Base-by-base conservation (phyloP, 345 rosid genomes). In the Abelmoschus esculentus region DNA sequence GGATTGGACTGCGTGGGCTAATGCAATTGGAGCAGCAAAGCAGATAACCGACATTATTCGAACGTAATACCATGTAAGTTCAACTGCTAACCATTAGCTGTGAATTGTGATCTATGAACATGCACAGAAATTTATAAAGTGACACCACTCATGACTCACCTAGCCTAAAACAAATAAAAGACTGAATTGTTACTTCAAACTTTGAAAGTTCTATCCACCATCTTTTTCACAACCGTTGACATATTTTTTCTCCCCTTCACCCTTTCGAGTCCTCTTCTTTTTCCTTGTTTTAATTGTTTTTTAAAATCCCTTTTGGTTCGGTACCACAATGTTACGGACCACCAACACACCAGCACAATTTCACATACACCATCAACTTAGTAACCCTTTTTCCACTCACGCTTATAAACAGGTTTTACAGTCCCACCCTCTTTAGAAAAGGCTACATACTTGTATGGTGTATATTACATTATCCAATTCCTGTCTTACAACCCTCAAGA, bases 41-140 rank as follows among this genome's bases (percentile, higher is more conserved):
- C 34, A 17, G 47, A n/a, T 18, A 18, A 5, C 54, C 5, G 7
- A 49, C 6, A 32, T 47, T 5, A 49, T 5, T n/a, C 3, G 10
- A 34, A 22, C 26, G 34, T n/a, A n/a, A 17, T 7, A 52, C 19
- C n/a, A 26, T 19, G 66, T 42, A 64, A 68, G 53, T 67, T 71
- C 67, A 68, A 75, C 56, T 73, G 78, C 71, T 58, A 28, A 55
- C 52, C 68, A 56, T 17, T 58, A 75, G 60, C 53, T 38, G 3
- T 8, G 44, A 49, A 14, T 13, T 47, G n/a, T 54, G 53, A 29
- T 18, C 68, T 42, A 66, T 73, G 74, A 76, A 73, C 40, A 11
- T 70, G 87, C 89, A 82, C 86, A 66, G 73, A 83, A 80, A 80
- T 78, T 81, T 76, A 86, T 78, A 80, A 81, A 85, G 85, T 74